Evolutionary conservation across 192 early-diverging fungal species (phyloP).

Genomic region (Backusella tarrabulga): DNA sequence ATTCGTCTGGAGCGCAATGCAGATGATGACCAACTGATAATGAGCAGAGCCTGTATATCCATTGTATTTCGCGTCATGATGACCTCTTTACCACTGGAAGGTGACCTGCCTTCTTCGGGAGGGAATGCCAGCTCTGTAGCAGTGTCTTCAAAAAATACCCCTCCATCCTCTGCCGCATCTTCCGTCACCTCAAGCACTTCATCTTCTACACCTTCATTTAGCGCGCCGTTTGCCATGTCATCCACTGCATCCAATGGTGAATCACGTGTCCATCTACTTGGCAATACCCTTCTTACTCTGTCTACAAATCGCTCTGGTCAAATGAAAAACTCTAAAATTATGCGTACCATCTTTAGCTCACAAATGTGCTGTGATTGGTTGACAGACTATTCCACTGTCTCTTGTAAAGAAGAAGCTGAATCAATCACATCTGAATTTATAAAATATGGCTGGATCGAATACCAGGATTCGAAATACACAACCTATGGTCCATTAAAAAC

Average conservation of each 20-base stretch:
- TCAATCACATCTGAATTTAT: slow-evolving; percentile 45
- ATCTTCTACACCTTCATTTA: slow-evolving; percentile 5
- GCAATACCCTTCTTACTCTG: slow-evolving; percentile 1
- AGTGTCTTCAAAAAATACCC: background rate
- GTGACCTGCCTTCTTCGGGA: background rate
- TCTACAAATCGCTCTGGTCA: background rate
- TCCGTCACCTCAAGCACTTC: slow-evolving; percentile 9
- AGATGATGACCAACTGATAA: slow-evolving; percentile 48
- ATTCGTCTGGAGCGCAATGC: slow-evolving; percentile 40
- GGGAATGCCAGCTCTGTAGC: slow-evolving; percentile 8
- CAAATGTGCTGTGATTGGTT: slow-evolving; percentile 47
- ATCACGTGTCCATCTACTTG: slow-evolving; percentile 8
- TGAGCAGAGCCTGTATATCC: slow-evolving; percentile 33
- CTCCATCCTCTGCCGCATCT: background rate
- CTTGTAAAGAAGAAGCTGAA: slow-evolving; percentile 47
- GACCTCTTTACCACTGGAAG: slow-evolving; percentile 38
- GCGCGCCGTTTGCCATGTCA: slow-evolving; percentile 17
- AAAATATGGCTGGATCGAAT: slow-evolving; percentile 41
- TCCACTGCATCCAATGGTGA: background rate
- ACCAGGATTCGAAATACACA: slow-evolving; percentile 10
- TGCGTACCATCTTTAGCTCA: slow-evolving; percentile 14
- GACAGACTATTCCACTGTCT: slow-evolving; percentile 47
- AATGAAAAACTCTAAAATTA: background rate
- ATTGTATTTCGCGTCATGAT: slow-evolving; percentile 45
- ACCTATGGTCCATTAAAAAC: background rate